Conservation (phyloP, 2,329 filamentous ascomycete genomes). For the Zalaria obscura region DNA sequence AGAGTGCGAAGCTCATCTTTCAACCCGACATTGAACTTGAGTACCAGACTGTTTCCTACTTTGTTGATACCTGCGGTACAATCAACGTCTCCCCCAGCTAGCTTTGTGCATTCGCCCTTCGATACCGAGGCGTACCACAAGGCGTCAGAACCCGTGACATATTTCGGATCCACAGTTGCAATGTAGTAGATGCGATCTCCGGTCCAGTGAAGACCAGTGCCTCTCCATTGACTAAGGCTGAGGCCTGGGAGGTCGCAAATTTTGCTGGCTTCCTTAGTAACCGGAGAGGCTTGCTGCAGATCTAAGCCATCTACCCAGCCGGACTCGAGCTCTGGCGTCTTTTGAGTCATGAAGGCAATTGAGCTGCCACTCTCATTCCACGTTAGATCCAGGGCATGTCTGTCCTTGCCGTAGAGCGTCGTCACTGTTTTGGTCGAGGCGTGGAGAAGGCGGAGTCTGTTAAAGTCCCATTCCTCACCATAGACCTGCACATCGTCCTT, state of each 20-base stretch:
- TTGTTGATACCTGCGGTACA: constrained; percentile 7
- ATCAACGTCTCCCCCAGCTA: constrained; percentile 8
- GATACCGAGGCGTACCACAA: constrained; percentile 1
- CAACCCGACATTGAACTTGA: constrained; percentile 10
- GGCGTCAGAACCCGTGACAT: neutral
- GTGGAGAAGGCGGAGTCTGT: constrained; percentile 18
- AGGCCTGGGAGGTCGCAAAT: neutral
- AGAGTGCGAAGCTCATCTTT: constrained; percentile 10
- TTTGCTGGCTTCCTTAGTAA: neutral
- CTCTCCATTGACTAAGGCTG: neutral
- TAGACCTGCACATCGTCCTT: constrained; percentile 22
- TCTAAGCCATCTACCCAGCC: constrained; percentile 9
- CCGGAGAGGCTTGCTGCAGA: constrained; percentile 7
- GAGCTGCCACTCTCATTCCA: constrained; percentile 15
- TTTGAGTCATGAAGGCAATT: constrained; percentile 11
- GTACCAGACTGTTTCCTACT: constrained; percentile 7
- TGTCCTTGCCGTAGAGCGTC: constrained; percentile 7
- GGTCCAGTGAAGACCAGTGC: constrained; percentile 6
- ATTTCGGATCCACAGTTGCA: constrained; percentile 1
- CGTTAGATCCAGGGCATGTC: constrained; percentile 14
- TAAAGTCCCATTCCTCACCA: constrained; percentile 21
- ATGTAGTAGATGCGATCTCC: constrained; percentile 8
- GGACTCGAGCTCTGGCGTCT: constrained; percentile 15
- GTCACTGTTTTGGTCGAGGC: constrained; percentile 14
- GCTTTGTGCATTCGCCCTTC: constrained; percentile 4